Percentiles rank a stretch among this genome's conserved stretches.
Conservation (phyloP, 2,329 filamentous ascomycete species). For the Diatrype stigma region DNA sequence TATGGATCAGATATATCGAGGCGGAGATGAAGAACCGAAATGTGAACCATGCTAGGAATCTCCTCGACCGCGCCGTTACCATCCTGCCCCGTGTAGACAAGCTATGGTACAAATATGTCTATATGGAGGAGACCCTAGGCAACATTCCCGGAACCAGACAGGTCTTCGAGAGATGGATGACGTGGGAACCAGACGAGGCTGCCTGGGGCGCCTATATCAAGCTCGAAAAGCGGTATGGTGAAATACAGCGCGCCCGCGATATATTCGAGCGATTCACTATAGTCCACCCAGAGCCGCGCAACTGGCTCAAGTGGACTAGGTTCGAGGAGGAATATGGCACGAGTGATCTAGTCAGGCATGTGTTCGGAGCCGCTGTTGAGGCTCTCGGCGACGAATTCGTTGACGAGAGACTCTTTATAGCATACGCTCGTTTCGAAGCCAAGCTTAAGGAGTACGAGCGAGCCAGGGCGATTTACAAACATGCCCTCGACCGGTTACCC, state of each 20-base stretch:
- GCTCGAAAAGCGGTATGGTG: conserved; percentile 89
- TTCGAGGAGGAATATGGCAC: conserved; percentile 97
- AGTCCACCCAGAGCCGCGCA: conserved; percentile 88
- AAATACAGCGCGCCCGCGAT: conserved; percentile 82
- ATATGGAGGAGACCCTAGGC: conserved; percentile 96
- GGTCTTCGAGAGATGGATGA: conserved; percentile 97
- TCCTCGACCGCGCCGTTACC: conserved; percentile 91
- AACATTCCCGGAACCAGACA: conserved; percentile 90
- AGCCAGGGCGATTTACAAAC: conserved; percentile 92
- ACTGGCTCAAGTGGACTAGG: conserved; percentile 98
- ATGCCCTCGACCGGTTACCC: conserved; percentile 85
- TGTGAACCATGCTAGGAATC: conserved; percentile 93
- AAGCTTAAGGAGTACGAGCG: conserved; percentile 95
- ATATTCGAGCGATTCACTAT: conserved; percentile 89
- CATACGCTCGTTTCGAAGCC: conserved; percentile 91
- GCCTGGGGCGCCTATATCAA: conserved; percentile 97
- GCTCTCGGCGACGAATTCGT: conserved; percentile 90
- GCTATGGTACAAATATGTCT: conserved; percentile 98
- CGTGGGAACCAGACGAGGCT: conserved; percentile 93
- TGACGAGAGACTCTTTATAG: conserved; percentile 92
- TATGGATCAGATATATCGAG: conserved; percentile 94
- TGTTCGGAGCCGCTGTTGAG: conserved; percentile 85
- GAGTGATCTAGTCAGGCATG: conserved; percentile 84
- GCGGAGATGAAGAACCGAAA: conserved; percentile 93
- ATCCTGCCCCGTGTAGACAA: conserved; percentile 90